Evolutionary conservation across 1,139 yeast genomes (phyloP).

Genomic region (Saccharomyces pastorianus): DNA sequence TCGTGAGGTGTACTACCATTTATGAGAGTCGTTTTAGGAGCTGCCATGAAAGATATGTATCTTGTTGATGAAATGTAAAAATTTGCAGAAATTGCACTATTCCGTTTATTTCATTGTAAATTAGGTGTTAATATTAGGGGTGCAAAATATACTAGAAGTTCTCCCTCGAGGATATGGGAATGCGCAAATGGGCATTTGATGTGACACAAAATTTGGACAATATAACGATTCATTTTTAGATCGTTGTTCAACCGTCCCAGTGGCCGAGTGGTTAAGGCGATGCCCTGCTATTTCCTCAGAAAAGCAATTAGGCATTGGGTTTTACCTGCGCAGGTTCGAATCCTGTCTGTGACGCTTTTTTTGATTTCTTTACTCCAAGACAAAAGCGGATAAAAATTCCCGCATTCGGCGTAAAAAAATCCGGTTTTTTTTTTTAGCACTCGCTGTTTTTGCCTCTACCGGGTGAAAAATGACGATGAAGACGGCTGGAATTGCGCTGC

Average conservation of each 20-base stretch:
- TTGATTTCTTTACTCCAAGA: constrained; percentile 11
- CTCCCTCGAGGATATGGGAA: no score
- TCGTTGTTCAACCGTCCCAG: constrained; percentile 37
- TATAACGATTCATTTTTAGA: background rate
- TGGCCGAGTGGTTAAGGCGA: constrained; percentile 89
- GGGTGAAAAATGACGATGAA: background rate
- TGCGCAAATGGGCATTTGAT: no score
- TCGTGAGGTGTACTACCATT: no score
- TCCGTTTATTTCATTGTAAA: no score
- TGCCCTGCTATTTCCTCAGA: constrained; percentile 55
- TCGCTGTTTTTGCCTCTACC: background rate
- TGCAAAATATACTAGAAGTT: no score
- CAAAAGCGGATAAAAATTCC: background rate
- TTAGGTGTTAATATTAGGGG: no score
- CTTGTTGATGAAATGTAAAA: no score
- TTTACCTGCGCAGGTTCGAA: constrained; percentile 59
- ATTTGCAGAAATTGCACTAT: no score
- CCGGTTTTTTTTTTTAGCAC: background rate
- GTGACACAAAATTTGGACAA: background rate
- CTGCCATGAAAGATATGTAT: no score
- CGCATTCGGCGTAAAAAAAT: background rate
- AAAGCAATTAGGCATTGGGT: constrained; percentile 42
- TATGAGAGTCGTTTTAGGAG: no score
- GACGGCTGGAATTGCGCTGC: background rate
- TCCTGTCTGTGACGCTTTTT: constrained; percentile 50